Percentiles rank a stretch among this genome's conserved stretches.
Conservation (phyloP, 2,329 filamentous ascomycete species). For the Mycosphaerella arachidis region DNA sequence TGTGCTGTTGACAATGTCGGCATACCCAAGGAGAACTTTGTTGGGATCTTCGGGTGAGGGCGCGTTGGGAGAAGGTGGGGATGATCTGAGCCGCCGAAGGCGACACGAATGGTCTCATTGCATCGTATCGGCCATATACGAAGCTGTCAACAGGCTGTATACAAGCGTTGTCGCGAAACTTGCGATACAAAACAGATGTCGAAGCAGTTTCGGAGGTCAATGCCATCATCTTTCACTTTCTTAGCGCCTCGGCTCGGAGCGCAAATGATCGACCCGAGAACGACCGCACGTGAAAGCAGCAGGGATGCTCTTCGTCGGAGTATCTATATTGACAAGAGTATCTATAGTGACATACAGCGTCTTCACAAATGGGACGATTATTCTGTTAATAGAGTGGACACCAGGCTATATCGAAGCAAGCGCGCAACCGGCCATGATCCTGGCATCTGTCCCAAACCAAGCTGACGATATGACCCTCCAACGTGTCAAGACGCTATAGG, state of each 20-base stretch:
- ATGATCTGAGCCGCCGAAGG: constrained; percentile 15
- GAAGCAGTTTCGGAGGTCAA: background rate
- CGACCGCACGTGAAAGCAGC: background rate
- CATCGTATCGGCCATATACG: constrained; percentile 15
- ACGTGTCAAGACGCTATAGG: too few relatives aligned
- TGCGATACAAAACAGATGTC: background rate
- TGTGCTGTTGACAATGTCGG: constrained; percentile 20
- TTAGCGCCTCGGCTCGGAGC: background rate
- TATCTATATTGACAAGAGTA: too few relatives aligned
- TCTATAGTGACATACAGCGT: too few relatives aligned
- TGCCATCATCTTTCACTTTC: constrained; percentile 1
- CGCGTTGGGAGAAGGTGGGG: constrained; percentile 5
- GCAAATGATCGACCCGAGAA: background rate
- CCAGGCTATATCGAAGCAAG: too few relatives aligned
- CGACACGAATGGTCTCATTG: constrained; percentile 22
- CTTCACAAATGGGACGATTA: too few relatives aligned
- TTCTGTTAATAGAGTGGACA: too few relatives aligned
- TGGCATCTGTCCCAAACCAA: too few relatives aligned
- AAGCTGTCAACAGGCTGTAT: background rate
- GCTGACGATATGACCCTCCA: too few relatives aligned
- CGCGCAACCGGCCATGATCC: too few relatives aligned
- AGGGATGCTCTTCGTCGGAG: too few relatives aligned
- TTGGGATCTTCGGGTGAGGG: background rate
- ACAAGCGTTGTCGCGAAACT: background rate
- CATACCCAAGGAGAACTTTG: constrained; percentile 17